These are phyloP conservation scores for Rhizoctonia solani DNA, from an alignment of 1,284 basidiomycete species.

Conservation along the genomic window DNA sequence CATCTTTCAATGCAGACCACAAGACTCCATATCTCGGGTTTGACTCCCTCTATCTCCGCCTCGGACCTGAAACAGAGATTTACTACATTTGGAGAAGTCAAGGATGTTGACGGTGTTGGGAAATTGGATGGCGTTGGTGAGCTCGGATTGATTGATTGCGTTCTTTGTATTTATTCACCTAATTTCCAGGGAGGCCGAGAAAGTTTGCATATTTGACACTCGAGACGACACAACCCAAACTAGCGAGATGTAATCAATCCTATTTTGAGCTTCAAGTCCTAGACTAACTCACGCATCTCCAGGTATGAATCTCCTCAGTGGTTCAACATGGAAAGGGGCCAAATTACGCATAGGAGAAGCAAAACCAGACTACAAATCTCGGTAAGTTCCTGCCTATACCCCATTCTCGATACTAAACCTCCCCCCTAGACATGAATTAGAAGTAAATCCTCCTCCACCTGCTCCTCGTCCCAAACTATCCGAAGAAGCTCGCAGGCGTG, in stretches of 20 bases:
- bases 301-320: constrained; percentile 76
- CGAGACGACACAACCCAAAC: constrained; percentile 60
- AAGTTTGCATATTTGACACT: constrained; percentile 77
- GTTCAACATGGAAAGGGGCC: constrained; percentile 81
- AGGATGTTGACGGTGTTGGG: constrained; percentile 69
- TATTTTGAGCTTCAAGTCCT: constrained; percentile 16
- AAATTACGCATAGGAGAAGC: constrained; percentile 80
- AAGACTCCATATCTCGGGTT: constrained; percentile 71
- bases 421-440: constrained; percentile 9
- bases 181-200: constrained; percentile 51
- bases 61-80: constrained; percentile 64
- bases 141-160: too few relatives aligned
- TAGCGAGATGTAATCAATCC: constrained; percentile 69
- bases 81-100: constrained; percentile 67
- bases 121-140: constrained; percentile 62
- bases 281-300: not conserved
- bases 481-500: not conserved
- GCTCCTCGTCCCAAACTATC: constrained; percentile 6
- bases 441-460: constrained; percentile 4
- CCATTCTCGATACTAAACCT: not conserved
- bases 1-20: constrained; percentile 22
- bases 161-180: not conserved
- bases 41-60: constrained; percentile 64
- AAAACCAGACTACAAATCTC: constrained; percentile 71
- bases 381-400: constrained; percentile 20